Conservation (phyloP, 257 asterid genomes). For the Coffea canephora region DNA sequence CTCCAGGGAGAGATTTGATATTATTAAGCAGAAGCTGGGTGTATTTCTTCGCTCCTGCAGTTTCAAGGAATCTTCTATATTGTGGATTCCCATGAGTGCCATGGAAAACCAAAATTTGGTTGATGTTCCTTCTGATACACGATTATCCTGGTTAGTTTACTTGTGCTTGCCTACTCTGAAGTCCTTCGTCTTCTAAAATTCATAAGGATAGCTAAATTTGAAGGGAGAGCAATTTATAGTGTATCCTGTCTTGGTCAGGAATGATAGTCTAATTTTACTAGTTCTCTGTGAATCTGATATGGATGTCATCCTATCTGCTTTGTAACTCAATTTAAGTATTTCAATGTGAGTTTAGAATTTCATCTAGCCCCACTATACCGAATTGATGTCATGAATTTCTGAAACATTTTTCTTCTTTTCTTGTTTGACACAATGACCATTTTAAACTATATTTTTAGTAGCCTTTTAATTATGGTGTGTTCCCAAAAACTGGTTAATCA, state of each 20-base stretch:
- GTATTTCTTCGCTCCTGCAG: conserved; percentile 75
- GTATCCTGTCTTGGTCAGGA: background rate
- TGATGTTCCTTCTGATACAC: conserved; percentile 56
- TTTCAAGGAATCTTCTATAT: conserved; percentile 71
- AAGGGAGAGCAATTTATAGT: background rate
- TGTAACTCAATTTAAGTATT: background rate
- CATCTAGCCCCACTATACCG: background rate
- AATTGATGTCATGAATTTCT: background rate
- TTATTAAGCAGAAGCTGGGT: conserved; percentile 71
- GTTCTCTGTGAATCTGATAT: background rate
- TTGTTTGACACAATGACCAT: background rate
- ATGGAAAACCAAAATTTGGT: conserved; percentile 90
- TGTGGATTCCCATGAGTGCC: conserved; percentile 90
- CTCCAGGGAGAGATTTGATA: conserved; percentile 77
- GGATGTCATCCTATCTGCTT: background rate
- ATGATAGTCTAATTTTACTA: background rate
- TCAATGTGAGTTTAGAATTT: background rate
- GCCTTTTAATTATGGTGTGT: background rate
- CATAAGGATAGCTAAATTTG: background rate
- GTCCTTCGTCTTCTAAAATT: background rate
- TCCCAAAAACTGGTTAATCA: background rate
- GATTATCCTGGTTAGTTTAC: conserved; percentile 69
- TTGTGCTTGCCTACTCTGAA: background rate
- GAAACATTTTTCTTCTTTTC: background rate
- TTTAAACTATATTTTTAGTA: background rate